phyloP scores from a whole-genome alignment of 2,329 filamentous ascomycete species.

The Teratosphaeria gauchensis region DNA sequence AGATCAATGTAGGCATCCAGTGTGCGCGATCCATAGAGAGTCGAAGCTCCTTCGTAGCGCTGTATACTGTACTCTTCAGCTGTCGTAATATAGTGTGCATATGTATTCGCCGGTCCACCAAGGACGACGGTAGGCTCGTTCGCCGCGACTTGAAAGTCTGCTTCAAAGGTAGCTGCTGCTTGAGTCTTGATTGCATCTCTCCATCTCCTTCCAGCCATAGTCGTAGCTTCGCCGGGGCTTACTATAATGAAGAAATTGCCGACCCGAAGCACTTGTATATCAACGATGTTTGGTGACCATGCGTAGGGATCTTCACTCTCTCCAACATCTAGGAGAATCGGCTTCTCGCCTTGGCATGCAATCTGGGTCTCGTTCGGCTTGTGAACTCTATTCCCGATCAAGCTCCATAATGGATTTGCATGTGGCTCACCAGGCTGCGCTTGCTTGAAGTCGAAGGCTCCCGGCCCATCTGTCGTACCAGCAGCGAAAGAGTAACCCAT shows the following conservation, averaged over 20 bases:
- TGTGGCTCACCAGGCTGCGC: conserved; percentile 65
- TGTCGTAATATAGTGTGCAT: conserved; percentile 73
- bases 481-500: conserved; percentile 89
- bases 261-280: conserved; percentile 75
- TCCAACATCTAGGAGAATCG: conserved; percentile 80
- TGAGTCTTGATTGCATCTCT: conserved; percentile 58
- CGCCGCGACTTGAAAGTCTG: conserved; percentile 30
- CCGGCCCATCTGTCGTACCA: conserved; percentile 84
- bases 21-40: conserved; percentile 73
- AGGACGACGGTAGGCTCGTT: conserved; percentile 66
- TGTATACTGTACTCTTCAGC: conserved; percentile 74
- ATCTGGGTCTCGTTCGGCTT: conserved; percentile 60
- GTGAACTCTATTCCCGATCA: conserved; percentile 64
- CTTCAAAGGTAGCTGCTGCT: conserved; percentile 15
- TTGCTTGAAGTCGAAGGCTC: conserved; percentile 88
- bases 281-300: conserved; percentile 87
- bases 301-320: conserved; percentile 67
- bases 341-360: conserved; percentile 70
- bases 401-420: conserved; percentile 67
- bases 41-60: conserved; percentile 91
- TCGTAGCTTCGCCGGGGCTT: conserved; percentile 61
- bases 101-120: conserved; percentile 82
- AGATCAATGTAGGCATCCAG: conserved; percentile 82
- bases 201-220: conserved; percentile 87
- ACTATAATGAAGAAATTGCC: conserved; percentile 79